Percentiles rank a stretch among this genome's conserved stretches.
These are phyloP conservation scores for Lasiosphaeria hispida DNA, from an alignment of 495 filamentous ascomycete genomes.

Conservation along the genomic window DNA sequence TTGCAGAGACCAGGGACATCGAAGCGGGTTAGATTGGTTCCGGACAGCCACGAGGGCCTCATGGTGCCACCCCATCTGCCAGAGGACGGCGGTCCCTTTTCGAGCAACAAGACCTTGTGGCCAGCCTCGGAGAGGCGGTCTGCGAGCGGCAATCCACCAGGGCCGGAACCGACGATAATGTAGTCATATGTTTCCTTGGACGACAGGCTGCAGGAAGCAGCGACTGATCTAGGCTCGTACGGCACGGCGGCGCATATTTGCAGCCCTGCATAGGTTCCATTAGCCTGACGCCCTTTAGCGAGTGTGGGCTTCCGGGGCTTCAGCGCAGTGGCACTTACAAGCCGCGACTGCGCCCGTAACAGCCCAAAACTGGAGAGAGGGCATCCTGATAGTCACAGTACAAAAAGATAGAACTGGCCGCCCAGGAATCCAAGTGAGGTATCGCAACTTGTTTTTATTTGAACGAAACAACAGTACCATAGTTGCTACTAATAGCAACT, in stretches of 20 bases:
- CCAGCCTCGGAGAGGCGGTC: conserved; percentile 59
- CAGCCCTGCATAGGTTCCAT: conserved; percentile 11
- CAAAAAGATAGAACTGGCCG: neutral
- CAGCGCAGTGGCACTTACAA: conserved; percentile 4
- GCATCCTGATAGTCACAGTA: neutral
- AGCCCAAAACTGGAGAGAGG: conserved; percentile 15
- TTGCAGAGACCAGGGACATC: conserved; percentile 71
- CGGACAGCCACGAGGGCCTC: conserved; percentile 58
- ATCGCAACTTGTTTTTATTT: neutral
- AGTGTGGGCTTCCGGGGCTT: no score
- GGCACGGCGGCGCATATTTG: conserved; percentile 13
- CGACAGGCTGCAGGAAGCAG: conserved; percentile 29
- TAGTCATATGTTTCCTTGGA: conserved; percentile 56
- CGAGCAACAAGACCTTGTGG: conserved; percentile 58
- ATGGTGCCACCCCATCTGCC: conserved; percentile 53
- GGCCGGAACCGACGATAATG: conserved; percentile 59
- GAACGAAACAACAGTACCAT: neutral
- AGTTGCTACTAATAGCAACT: neutral
- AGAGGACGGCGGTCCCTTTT: conserved; percentile 57
- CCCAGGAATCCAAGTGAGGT: neutral
- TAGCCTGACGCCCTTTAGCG: neutral
- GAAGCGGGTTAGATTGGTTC: conserved; percentile 64
- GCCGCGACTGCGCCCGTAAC: conserved; percentile 11
- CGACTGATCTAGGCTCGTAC: conserved; percentile 4
- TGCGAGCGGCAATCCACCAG: conserved; percentile 59